Evolutionary conservation across 192 early-diverging fungal genomes (phyloP).

Genomic region (Coemansia brasiliensis): DNA sequence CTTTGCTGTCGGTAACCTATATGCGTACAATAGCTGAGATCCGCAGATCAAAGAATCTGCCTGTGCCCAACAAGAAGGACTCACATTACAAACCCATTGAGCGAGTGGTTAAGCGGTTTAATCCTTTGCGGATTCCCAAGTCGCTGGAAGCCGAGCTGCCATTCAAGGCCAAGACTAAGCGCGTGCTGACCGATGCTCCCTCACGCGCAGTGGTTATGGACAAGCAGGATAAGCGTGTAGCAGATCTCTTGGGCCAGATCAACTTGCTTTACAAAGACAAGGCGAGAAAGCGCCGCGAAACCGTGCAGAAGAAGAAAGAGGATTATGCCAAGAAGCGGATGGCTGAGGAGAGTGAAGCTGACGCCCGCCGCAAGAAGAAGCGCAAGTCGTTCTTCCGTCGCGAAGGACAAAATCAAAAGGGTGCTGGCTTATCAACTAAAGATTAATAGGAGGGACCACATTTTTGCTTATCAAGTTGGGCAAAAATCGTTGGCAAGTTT

Average conservation of each 20-base stretch:
- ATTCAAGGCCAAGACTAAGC: slow-evolving; percentile 88
- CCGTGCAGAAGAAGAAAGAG: slow-evolving; percentile 59
- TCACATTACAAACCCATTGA: slow-evolving; percentile 89
- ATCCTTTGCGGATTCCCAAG: slow-evolving; percentile 79
- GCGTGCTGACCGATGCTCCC: slow-evolving; percentile 23
- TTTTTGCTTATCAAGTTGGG: too few species aligned
- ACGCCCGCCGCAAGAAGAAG: slow-evolving; percentile 64
- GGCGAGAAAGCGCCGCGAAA: slow-evolving; percentile 62
- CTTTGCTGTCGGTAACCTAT: slow-evolving; percentile 84
- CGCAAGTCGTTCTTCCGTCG: slow-evolving; percentile 72
- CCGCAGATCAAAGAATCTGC: slow-evolving; percentile 64
- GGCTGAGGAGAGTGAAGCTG: slow-evolving; percentile 52
- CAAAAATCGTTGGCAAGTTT: slow-evolving; percentile 4
- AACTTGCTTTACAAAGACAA: slow-evolving; percentile 72
- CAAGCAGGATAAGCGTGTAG: slow-evolving; percentile 87
- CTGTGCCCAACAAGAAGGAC: slow-evolving; percentile 73
- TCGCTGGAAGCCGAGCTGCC: slow-evolving; percentile 78
- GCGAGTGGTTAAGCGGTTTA: slow-evolving; percentile 75
- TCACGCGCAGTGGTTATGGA: slow-evolving; percentile 85
- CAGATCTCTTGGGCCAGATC: slow-evolving; percentile 80
- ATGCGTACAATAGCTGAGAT: slow-evolving; percentile 89
- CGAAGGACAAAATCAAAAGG: slow-evolving; percentile 56
- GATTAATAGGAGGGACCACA: background rate
- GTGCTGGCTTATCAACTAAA: background rate
- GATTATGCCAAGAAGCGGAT: slow-evolving; percentile 57